phyloP scores from a whole-genome alignment of 345 rosid genomes.

The Physaria fendleri region DNA sequence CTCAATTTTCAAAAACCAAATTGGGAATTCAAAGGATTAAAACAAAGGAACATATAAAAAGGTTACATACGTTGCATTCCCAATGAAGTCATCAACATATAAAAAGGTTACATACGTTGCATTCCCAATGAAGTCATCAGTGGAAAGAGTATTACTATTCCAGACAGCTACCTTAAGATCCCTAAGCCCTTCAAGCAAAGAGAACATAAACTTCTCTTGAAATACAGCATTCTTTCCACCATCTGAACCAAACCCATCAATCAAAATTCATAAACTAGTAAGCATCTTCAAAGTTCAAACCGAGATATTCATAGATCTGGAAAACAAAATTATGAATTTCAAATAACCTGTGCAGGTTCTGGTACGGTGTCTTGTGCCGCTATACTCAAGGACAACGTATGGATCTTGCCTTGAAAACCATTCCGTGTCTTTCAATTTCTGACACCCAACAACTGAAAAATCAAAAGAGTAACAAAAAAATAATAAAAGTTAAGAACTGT shows the following conservation, averaged over 20 bases:
- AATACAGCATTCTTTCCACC: constrained; percentile 79
- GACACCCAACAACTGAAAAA: constrained; percentile 53
- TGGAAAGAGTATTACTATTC: constrained; percentile 67
- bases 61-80: constrained; percentile 70
- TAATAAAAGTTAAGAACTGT: not conserved
- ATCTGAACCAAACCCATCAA: constrained; percentile 38
- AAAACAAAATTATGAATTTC: not conserved
- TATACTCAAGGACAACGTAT: constrained; percentile 54
- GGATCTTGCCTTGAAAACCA: constrained; percentile 76
- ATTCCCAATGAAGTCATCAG: constrained; percentile 74
- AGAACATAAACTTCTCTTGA: constrained; percentile 79
- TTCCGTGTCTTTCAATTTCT: constrained; percentile 63
- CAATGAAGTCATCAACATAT: constrained; percentile 84
- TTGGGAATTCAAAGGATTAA: not conserved
- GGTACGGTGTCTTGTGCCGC: constrained; percentile 41
- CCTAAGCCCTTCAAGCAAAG: constrained; percentile 74
- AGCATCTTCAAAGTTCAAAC: not conserved
- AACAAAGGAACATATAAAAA: not conserved
- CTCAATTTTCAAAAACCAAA: constrained; percentile 2
- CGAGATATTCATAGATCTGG: not conserved
- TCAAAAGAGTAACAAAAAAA: not conserved
- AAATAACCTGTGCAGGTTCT: constrained; percentile 58
- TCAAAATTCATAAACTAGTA: not conserved
- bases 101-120: constrained; percentile 74
- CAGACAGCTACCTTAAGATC: constrained; percentile 56